phyloP scores from a whole-genome alignment of 2,329 filamentous ascomycete species.

The Aspergillus pseudonomiae region DNA sequence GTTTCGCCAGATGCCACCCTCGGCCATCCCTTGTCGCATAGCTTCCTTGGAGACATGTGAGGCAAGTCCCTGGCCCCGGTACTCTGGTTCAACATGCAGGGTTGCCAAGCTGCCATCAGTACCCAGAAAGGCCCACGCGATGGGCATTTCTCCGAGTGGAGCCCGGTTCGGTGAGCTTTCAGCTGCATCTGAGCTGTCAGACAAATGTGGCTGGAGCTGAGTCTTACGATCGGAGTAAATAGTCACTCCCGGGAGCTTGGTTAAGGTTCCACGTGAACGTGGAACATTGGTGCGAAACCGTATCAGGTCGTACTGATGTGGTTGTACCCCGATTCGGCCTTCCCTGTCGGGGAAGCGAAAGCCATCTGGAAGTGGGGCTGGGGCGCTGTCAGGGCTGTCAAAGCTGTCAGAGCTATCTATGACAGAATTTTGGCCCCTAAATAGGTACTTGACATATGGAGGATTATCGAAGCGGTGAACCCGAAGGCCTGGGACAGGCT shows the following conservation, averaged over 20 bases:
- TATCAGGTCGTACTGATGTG: constrained; percentile 40
- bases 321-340: constrained; percentile 30
- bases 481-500: constrained; percentile 24
- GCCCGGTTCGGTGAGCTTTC: neutral
- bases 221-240: constrained; percentile 30
- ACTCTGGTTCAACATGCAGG: constrained; percentile 46
- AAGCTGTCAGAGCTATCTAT: neutral
- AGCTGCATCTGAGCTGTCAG: constrained; percentile 1
- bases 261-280: constrained; percentile 37
- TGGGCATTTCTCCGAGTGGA: constrained; percentile 22
- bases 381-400: neutral
- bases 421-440: constrained; percentile 19
- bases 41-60: constrained; percentile 34
- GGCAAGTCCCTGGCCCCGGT: constrained; percentile 43
- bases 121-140: constrained; percentile 46
- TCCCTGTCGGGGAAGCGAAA: constrained; percentile 34
- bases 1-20: constrained; percentile 25
- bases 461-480: constrained; percentile 33
- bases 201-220: neutral
- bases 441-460: constrained; percentile 43
- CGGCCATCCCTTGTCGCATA: constrained; percentile 33
- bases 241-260: constrained; percentile 36
- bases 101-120: constrained; percentile 42
- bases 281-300: constrained; percentile 44
- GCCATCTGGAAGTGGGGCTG: constrained; percentile 29